phyloP scores from a whole-genome alignment of 2,329 filamentous ascomycete genomes.

The Xylaria sp. region DNA sequence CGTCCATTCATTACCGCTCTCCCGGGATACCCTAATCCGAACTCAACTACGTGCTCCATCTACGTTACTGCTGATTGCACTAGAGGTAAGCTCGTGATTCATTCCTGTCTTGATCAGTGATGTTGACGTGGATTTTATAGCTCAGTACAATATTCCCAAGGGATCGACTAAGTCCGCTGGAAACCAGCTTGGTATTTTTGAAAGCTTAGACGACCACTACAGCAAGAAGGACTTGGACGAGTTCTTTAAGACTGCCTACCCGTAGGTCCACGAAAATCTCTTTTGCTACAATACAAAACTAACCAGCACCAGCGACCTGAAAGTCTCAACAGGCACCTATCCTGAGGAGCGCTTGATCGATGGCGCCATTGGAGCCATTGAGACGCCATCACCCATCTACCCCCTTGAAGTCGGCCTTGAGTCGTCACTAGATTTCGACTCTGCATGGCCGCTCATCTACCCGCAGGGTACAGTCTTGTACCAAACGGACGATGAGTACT shows the following conservation, averaged over 20 bases:
- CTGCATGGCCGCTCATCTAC: constrained; percentile 42
- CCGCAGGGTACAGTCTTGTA: constrained; percentile 41
- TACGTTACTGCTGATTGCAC: constrained; percentile 44
- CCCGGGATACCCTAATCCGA: constrained; percentile 36
- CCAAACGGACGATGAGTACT: constrained; percentile 43
- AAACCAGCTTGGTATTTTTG: constrained; percentile 47
- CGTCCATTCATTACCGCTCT: constrained; percentile 39
- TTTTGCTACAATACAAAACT: not conserved
- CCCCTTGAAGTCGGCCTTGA: constrained; percentile 41
- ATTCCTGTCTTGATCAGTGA: not conserved
- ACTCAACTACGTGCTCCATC: constrained; percentile 41
- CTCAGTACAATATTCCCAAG: constrained; percentile 43
- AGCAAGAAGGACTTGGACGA: constrained; percentile 50
- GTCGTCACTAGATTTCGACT: constrained; percentile 41
- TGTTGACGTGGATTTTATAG: constrained; percentile 22
- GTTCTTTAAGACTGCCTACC: constrained; percentile 46
- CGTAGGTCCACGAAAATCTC: constrained; percentile 39
- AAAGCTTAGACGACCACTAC: constrained; percentile 53
- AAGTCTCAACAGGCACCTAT: constrained; percentile 49
- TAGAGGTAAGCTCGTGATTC: constrained; percentile 39
- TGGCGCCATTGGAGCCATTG: constrained; percentile 47
- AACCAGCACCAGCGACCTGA: constrained; percentile 28
- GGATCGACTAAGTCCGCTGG: constrained; percentile 37
- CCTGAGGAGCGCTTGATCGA: constrained; percentile 51
- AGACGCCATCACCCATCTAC: constrained; percentile 40